Conservation (phyloP, 495 filamentous ascomycete species). For the Pyrenopolyporus hunteri region DNA sequence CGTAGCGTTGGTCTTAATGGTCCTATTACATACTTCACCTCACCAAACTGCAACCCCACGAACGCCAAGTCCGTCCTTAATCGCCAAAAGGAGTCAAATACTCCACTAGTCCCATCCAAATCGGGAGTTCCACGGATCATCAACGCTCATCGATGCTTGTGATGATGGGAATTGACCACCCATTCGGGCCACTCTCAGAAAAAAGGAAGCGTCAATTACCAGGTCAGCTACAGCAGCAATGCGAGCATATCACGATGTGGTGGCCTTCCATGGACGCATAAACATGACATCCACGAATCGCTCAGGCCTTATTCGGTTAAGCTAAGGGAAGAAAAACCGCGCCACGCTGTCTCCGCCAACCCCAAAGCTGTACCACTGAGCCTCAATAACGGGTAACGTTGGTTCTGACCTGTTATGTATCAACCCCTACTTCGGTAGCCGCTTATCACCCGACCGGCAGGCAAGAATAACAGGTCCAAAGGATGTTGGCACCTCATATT, state of each 20-base stretch:
- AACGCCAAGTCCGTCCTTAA: slow-evolving; percentile 23
- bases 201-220: not conserved
- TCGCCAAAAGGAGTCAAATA: slow-evolving; percentile 28
- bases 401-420: not conserved
- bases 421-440: not conserved
- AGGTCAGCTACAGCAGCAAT: slow-evolving; percentile 10
- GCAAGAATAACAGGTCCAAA: too few relatives aligned
- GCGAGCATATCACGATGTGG: not conserved
- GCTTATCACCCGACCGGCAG: too few relatives aligned
- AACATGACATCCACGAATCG: slow-evolving; percentile 2
- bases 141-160: slow-evolving; percentile 25
- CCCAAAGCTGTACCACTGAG: slow-evolving; percentile 13
- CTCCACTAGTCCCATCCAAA: slow-evolving; percentile 35
- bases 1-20: slow-evolving; percentile 1
- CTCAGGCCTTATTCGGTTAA: slow-evolving; percentile 9
- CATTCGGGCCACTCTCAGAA: slow-evolving; percentile 15
- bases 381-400: slow-evolving; percentile 12
- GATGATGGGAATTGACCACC: slow-evolving; percentile 24
- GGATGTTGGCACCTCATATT: not conserved
- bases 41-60: slow-evolving; percentile 33
- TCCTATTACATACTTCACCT: slow-evolving; percentile 18
- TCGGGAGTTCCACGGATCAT: slow-evolving; percentile 24
- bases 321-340: too few relatives aligned
- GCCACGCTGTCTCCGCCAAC: slow-evolving; percentile 12
- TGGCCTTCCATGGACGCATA: not conserved